Base-by-base conservation (phyloP, 805 yeast genomes). In the Nadsonia fulvescens region DNA sequence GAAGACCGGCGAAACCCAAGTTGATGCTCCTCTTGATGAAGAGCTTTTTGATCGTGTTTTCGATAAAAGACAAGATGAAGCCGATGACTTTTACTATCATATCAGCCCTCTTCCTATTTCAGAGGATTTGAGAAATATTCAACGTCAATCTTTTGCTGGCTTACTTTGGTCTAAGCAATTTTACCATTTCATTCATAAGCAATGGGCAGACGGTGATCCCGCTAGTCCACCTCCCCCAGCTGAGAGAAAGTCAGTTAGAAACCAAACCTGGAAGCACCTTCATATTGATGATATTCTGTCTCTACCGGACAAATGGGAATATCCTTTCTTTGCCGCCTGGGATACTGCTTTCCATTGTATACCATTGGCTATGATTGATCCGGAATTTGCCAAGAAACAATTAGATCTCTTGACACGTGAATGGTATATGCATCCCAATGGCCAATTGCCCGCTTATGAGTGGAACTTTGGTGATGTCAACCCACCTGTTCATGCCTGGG, bases 401-500 rank as follows among this genome's bases (percentile, higher is more conserved):
- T 61, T 82, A 38, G 92, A 75, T 46, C 55, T 82, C 31, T 56
- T 82, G 46, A 74, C 92, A 15, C 63, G 93, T 44, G 95, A 82
- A 51, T 82, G 94, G 94, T 82, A 82, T 46, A 79, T 81, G 91
- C 93, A 86, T 46, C 94, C 94, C 23, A 82, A 82, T 47, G 95
- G 95, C n/a, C 94, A 83, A 51, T 68, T 81, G 36, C 94, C 95
- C 1, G 93, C 94, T 8, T 82, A 82, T 48, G 95, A 82, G 51
- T 82, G 95, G 95, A 82, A 83, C 47, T 82, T 82, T 43, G 59
- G 76, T 34, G 95, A 82, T 49, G 92, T 83, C n/a, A 82, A 82
- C 46, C 95, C 95, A 1, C 95, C 95, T 0, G 95, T 82, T 18
- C 94, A 83, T 47, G 94, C 94, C 0, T 82, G 94, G 94, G 73